phyloP scores from a whole-genome alignment of 78 protist species.

The Diacronema lutheri region DNA sequence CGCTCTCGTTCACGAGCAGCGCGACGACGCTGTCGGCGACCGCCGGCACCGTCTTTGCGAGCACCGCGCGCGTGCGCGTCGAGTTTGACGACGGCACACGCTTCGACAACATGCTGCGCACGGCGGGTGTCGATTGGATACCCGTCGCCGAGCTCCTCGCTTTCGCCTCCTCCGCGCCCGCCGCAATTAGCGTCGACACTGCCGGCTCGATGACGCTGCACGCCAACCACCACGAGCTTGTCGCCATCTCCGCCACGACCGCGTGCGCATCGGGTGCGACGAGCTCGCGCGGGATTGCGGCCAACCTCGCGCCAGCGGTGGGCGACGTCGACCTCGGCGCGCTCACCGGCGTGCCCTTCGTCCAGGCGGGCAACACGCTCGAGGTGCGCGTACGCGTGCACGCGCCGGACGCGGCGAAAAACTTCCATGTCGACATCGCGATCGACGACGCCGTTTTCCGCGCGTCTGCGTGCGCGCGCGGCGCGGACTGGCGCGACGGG shows the following conservation, averaged over 20 bases:
- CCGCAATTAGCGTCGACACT: no score
- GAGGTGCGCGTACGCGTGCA: not conserved
- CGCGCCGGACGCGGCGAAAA: not conserved
- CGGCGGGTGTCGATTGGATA: no score
- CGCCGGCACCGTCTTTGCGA: no score
- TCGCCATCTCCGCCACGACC: not conserved
- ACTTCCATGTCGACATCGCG: not conserved
- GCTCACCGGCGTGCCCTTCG: not conserved
- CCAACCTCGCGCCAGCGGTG: not conserved
- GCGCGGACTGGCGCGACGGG: not conserved
- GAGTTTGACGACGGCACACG: no score
- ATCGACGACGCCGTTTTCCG: not conserved
- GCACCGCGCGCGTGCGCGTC: no score
- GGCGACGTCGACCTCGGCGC: not conserved
- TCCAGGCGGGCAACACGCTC: not conserved
- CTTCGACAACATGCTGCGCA: not conserved
- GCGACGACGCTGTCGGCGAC: no score
- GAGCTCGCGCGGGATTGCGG: not conserved
- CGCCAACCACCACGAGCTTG: not conserved
- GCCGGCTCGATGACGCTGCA: not conserved
- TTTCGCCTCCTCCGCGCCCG: no score
- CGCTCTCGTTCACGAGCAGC: no score
- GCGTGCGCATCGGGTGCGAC: not conserved
- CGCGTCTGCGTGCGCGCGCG: not conserved
- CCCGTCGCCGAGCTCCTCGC: no score